Base-by-base conservation (phyloP, 805 yeast genomes). In the Suhomyces faveliae region DNA sequence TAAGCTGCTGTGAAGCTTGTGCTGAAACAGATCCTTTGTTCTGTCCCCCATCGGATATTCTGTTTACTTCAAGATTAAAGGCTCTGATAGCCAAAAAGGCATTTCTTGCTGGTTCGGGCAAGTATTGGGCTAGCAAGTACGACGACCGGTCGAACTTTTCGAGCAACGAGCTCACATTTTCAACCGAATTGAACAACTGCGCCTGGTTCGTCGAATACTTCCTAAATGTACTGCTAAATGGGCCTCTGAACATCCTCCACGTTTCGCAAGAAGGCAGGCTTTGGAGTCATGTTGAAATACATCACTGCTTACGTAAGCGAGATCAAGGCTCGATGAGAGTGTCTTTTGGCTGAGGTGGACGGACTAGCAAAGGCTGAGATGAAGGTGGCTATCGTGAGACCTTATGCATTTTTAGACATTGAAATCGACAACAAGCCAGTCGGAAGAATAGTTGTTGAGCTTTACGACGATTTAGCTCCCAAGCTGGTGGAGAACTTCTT, bases 371-470 rank as follows among this genome's bases (percentile, higher is more conserved):
- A 12, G 17, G n/a, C n/a, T 20, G 20, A 11, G 15, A 70, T 71
- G 76, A 63, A 63, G 47, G 61, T 70, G 19, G 69, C 68, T 49
- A 41, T 51, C 5, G 54, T 61, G 3, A 54, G 65, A 45, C 64
- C 63, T 12, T 51, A 54, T 27, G 71, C 66, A 3, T 85, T 59
- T 57, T 58, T 87, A 9, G 94, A 85, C 58, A 70, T 85, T 10
- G 35, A 68, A 0, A 74, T 82, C 17, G 76, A 70, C 12, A 65
- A 58, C 1, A 60, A 55, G 10, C 59, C 59, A 4, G 57, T 74
- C 2, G 91, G 91, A 0, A 69, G 92, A 49, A 64, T 87, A 1
- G 91, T 87, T 2, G 57, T 80, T 35, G 81, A 84, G 56, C 68
- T 87, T 19, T 66, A 54, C 37, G 64, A 63, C 27, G 67, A 62